phyloP scores from a whole-genome alignment of 176 grass and related monocot species.

The Coix lacrymajobi region DNA sequence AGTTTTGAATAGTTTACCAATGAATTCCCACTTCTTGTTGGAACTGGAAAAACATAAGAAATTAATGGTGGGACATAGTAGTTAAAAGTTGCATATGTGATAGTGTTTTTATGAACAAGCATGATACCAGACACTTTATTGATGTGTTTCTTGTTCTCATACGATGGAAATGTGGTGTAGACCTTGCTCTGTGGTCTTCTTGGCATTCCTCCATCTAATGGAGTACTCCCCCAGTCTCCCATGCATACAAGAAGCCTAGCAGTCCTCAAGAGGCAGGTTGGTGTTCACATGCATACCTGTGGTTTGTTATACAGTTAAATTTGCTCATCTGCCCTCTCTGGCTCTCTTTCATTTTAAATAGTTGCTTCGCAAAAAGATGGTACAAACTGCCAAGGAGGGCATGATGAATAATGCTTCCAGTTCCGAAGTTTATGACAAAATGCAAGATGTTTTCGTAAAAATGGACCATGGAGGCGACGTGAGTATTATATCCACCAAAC shows the following conservation, averaged over 20 bases:
- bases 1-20: background rate
- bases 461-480: constrained; percentile 55
- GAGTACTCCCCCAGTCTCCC: constrained; percentile 83
- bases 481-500: constrained; percentile 17
- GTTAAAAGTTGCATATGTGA: background rate
- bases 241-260: constrained; percentile 93
- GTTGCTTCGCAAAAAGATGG: constrained; percentile 76
- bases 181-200: constrained; percentile 77
- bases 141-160: constrained; percentile 4
- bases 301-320: constrained; percentile 8
- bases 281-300: background rate
- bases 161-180: constrained; percentile 35
- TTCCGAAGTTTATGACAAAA: constrained; percentile 77
- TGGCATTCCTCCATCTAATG: constrained; percentile 86
- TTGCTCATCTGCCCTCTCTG: constrained; percentile 10
- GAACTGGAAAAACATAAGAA: background rate
- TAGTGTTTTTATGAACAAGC: too few species aligned
- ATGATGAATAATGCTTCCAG: constrained; percentile 60
- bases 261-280: constrained; percentile 72
- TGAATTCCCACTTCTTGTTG: background rate
- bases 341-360: constrained; percentile 27
- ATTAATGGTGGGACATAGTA: background rate
- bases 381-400: constrained; percentile 66
- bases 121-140: background rate
- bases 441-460: constrained; percentile 70